Base-by-base conservation (phyloP, 1,139 yeast species). In the Pichia sp. region DNA sequence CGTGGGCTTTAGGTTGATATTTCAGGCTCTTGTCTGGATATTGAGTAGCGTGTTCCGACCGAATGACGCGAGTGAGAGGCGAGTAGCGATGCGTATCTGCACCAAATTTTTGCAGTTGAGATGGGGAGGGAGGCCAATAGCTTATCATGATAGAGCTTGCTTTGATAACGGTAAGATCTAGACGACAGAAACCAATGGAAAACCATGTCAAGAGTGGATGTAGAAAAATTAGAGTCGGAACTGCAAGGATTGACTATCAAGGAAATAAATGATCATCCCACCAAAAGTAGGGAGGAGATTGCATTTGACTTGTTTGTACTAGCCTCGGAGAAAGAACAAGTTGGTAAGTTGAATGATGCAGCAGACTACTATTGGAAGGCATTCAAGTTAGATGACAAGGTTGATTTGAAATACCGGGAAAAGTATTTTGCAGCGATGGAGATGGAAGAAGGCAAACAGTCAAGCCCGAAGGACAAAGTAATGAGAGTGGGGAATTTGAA, bases 311-410 rank as follows among this genome's bases (percentile, higher is more conserved):
- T 79, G 30, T 90, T 87, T 72, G 92, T 87, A 62, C 70, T 74
- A 53, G 97, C 92, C 1, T 81, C 85, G 0, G 82, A 79, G 53
- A 84, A 83, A 63, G 97, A 90, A 69, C 73, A 80, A 31, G 79
- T 76, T 52, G 97, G 97, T 0, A 75, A 82, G 57, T 77, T 90
- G 80, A 77, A 88, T 4, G 97, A 90, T 64, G 97, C 97, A 0
- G 82, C 89, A 41, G 79, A 75, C 46, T 77, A 73, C 59, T 90
- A 90, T 70, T 74, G 96, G 56, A 77, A 77, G 59, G 96, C 97
- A 0, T 80, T 84, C 67, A 83, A 77, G 55, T 62, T 72, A 36
- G 82, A 87, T 67, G 85, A 81, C 5, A 77, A 77, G 53, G 90
- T 90, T 5, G 97, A 90, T 64, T 71, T 78, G 56, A 69, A 81